These are phyloP conservation scores for Mucor indicus DNA, from an alignment of 371 early-diverging fungal genomes.

Conservation along the genomic window DNA sequence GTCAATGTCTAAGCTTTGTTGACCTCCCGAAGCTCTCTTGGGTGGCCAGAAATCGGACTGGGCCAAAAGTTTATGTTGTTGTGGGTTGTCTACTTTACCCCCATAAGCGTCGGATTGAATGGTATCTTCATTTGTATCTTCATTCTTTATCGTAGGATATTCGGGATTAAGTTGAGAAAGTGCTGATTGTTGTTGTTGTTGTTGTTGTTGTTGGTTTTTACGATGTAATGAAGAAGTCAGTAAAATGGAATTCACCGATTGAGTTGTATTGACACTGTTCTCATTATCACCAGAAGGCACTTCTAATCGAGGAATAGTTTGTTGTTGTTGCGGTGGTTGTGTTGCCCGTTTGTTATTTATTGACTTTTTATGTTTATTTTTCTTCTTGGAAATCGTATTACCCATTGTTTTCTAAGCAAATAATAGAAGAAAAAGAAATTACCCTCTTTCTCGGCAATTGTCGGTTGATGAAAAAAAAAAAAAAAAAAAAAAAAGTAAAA, in stretches of 20 bases:
- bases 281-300: slow-evolving; percentile 29
- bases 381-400: slow-evolving; percentile 16
- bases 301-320: slow-evolving; percentile 4
- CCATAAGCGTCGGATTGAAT: slow-evolving; percentile 27
- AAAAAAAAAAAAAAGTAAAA: no score
- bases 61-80: slow-evolving; percentile 39
- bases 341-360: neutral
- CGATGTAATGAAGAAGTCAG: slow-evolving; percentile 34
- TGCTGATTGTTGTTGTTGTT: slow-evolving; percentile 13
- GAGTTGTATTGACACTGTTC: slow-evolving; percentile 36
- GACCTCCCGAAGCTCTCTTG: neutral
- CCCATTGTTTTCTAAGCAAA: slow-evolving; percentile 3
- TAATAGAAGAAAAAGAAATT: neutral
- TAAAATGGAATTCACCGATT: slow-evolving; percentile 43
- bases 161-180: slow-evolving; percentile 42
- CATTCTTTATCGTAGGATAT: slow-evolving; percentile 18
- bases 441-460: no score
- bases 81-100: slow-evolving; percentile 37
- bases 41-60: slow-evolving; percentile 44
- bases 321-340: neutral
- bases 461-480: no score
- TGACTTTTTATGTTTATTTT: slow-evolving; percentile 6
- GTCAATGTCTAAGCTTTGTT: neutral
- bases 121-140: slow-evolving; percentile 25
- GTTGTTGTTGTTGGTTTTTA: slow-evolving; percentile 4